phyloP scores from a whole-genome alignment of 257 asterid species.

The Mitragyna speciosa region DNA sequence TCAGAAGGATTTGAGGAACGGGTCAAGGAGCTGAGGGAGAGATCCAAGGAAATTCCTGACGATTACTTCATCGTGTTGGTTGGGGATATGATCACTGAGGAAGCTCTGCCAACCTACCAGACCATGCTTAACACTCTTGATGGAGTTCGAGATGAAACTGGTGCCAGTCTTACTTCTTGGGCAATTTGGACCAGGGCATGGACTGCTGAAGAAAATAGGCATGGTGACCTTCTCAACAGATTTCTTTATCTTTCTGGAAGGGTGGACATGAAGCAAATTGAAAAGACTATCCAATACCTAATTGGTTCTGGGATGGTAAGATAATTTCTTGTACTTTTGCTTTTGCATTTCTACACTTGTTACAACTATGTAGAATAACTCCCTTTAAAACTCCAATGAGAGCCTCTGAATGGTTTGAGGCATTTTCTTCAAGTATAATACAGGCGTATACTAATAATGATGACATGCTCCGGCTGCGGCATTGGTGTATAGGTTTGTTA shows the following conservation, averaged over 20 bases:
- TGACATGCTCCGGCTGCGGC: not conserved
- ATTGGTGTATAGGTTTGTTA: not conserved
- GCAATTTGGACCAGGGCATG: constrained; percentile 78
- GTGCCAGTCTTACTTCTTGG: constrained; percentile 74
- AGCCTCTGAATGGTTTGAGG: not conserved
- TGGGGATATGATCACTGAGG: constrained; percentile 78
- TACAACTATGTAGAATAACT: not conserved
- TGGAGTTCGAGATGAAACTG: constrained; percentile 74
- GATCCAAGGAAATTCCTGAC: constrained; percentile 67
- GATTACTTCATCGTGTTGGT: constrained; percentile 67
- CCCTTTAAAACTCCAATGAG: not conserved
- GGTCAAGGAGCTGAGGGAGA: constrained; percentile 66
- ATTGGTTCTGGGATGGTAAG: constrained; percentile 59
- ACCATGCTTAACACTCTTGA: constrained; percentile 78
- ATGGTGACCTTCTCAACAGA: constrained; percentile 67
- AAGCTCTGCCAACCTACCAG: constrained; percentile 83
- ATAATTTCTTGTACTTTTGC: not conserved
- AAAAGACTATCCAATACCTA: constrained; percentile 57
- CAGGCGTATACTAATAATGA: not conserved
- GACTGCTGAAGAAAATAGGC: constrained; percentile 81
- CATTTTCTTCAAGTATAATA: not conserved
- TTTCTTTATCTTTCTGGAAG: constrained; percentile 69
- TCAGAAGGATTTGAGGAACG: constrained; percentile 74
- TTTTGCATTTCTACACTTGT: not conserved
- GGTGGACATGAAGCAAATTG: constrained; percentile 66